Percentiles rank a stretch among this genome's conserved stretches.
These are phyloP conservation scores for Ogataea ganodermae DNA, from an alignment of 805 yeast genomes.

Conservation along the genomic window DNA sequence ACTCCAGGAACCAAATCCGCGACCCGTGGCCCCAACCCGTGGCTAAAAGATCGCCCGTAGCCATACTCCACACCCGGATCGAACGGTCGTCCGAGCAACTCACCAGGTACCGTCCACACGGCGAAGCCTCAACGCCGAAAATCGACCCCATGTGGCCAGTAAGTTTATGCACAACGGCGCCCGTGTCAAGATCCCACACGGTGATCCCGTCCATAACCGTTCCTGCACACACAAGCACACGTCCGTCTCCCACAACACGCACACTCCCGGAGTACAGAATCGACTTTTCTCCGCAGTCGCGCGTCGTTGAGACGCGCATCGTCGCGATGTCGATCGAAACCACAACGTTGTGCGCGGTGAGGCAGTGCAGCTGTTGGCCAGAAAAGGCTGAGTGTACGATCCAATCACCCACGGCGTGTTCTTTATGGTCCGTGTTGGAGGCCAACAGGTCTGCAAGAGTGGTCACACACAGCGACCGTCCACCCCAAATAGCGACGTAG, in stretches of 20 bases:
- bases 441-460: conserved; percentile 34
- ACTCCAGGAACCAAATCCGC: conserved; percentile 82
- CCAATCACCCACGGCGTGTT: conserved; percentile 75
- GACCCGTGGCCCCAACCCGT: conserved; percentile 98
- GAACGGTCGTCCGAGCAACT: conserved; percentile 96
- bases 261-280: conserved; percentile 87
- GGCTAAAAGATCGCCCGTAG: conserved; percentile 58
- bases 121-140: conserved; percentile 71
- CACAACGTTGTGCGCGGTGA: conserved; percentile 81
- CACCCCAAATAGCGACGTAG: conserved; percentile 57
- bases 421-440: conserved; percentile 30
- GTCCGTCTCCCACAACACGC: conserved; percentile 41
- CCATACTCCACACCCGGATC: conserved; percentile 69
- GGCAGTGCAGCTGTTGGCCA: conserved; percentile 45
- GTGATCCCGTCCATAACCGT: conserved; percentile 89
- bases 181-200: conserved; percentile 63
- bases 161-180: conserved; percentile 52
- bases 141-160: conserved; percentile 90
- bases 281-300: conserved; percentile 67
- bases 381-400: conserved; percentile 62
- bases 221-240: conserved; percentile 74
- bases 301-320: conserved; percentile 31
- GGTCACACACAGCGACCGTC: conserved; percentile 59
- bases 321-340: conserved; percentile 37
- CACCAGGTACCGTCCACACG: conserved; percentile 54